These are phyloP conservation scores for Apiospora koreana DNA, from an alignment of 2,329 filamentous ascomycete species.

Conservation along the genomic window DNA sequence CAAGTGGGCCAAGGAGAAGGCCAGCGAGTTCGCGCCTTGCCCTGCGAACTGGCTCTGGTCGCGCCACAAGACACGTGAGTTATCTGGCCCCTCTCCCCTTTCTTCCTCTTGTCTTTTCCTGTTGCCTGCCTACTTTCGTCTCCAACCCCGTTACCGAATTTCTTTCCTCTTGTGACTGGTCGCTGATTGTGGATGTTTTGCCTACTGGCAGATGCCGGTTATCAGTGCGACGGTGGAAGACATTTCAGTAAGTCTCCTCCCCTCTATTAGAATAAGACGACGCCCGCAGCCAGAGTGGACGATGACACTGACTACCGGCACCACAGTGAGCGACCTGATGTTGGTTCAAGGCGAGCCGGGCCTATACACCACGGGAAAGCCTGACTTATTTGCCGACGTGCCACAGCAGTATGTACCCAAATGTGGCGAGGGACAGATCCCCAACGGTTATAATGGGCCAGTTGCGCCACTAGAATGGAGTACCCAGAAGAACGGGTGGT, in stretches of 20 bases:
- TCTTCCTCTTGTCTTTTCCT: too few relatives aligned
- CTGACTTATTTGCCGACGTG: not conserved
- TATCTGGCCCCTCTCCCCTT: not conserved
- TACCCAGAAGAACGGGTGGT: not conserved
- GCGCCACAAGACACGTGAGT: conserved; percentile 9
- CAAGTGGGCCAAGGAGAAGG: conserved; percentile 20
- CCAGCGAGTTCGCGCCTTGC: conserved; percentile 19
- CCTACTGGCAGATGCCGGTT: not conserved
- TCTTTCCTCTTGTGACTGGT: not conserved
- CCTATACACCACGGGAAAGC: conserved; percentile 8
- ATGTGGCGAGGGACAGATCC: not conserved
- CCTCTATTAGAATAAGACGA: too few relatives aligned
- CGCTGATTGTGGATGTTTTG: not conserved
- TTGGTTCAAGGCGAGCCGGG: conserved; percentile 17
- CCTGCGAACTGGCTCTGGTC: conserved; percentile 16
- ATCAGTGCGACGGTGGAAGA: not conserved
- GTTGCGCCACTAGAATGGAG: not conserved
- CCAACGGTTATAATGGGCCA: not conserved
- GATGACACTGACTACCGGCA: not conserved
- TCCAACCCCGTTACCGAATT: too few relatives aligned
- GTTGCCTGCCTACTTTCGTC: too few relatives aligned
- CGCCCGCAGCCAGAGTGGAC: too few relatives aligned
- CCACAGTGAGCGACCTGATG: conserved; percentile 18
- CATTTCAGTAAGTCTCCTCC: not conserved
- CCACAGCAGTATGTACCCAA: not conserved